Evolutionary conservation across 129 eudicot species (phyloP).

Genomic region (Silybum marianum): DNA sequence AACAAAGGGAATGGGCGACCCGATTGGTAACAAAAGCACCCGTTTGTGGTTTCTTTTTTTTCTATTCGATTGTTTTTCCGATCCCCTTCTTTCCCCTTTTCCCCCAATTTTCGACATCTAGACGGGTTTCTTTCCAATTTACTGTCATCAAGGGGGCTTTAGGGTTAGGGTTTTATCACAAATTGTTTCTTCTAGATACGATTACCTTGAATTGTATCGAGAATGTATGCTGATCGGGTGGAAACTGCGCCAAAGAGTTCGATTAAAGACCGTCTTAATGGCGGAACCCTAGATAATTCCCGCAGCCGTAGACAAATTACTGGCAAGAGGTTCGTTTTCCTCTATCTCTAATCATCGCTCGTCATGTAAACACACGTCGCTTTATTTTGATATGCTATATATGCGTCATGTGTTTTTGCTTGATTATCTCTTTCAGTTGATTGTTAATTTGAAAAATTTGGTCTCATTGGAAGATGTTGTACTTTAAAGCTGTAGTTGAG

Average conservation of each 20-base stretch:
- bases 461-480: not conserved
- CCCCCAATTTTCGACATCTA: constrained; percentile 21
- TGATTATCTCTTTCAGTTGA: not conserved
- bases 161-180: constrained; percentile 43
- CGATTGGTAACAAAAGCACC: not conserved
- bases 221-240: constrained; percentile 78
- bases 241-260: constrained; percentile 67
- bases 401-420: not conserved
- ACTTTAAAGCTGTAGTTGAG: not conserved
- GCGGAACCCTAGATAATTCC: constrained; percentile 41
- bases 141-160: constrained; percentile 31
- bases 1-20: not conserved
- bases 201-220: not conserved
- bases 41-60: constrained; percentile 2
- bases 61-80: not conserved
- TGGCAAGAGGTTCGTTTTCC: constrained; percentile 71
- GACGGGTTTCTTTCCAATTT: not conserved
- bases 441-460: not conserved
- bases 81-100: not conserved
- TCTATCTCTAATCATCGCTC: not conserved
- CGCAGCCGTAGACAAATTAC: constrained; percentile 59
- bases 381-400: not conserved
- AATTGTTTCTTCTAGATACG: constrained; percentile 3
- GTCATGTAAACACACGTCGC: not conserved
- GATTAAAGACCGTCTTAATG: constrained; percentile 76